A percentile compares a stretch with the other conserved stretches of the same genome.
These are phyloP conservation scores for Paramecium tetraurelia DNA, from an alignment of 73 alveolate genomes.

Conservation along the genomic window DNA sequence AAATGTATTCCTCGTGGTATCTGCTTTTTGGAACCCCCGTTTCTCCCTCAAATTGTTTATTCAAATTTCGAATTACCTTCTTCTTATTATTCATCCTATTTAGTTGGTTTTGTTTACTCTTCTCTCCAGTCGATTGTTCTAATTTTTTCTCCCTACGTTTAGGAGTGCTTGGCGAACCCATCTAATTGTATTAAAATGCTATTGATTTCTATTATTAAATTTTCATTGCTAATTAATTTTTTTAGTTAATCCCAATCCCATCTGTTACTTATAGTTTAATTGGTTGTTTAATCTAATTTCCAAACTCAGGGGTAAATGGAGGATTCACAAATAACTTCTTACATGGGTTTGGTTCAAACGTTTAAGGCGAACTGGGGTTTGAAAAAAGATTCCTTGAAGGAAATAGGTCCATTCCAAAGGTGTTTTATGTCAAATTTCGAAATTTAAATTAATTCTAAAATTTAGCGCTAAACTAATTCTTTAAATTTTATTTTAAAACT, in stretches of 20 bases:
- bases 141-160: not conserved
- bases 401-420: not conserved
- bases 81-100: not conserved
- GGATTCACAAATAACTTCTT: not conserved
- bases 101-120: not conserved
- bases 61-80: not conserved
- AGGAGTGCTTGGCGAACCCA: not conserved
- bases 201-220: not conserved
- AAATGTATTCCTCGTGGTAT: conserved; percentile 23
- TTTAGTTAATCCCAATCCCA: not conserved
- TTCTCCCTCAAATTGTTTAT: not conserved
- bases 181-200: not conserved
- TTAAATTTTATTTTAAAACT: not conserved
- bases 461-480: not conserved
- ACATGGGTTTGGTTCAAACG: not conserved
- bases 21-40: not conserved
- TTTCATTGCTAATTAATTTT: not conserved
- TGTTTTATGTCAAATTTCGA: not conserved
- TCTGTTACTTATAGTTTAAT: not conserved
- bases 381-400: not conserved
- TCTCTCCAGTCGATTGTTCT: not conserved
- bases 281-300: not conserved
- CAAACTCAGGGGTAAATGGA: not conserved
- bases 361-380: not conserved
- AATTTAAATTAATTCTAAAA: not conserved